phyloP scores from a whole-genome alignment of 768 basidiomycete species.

The Auriscalpium vulgare region DNA sequence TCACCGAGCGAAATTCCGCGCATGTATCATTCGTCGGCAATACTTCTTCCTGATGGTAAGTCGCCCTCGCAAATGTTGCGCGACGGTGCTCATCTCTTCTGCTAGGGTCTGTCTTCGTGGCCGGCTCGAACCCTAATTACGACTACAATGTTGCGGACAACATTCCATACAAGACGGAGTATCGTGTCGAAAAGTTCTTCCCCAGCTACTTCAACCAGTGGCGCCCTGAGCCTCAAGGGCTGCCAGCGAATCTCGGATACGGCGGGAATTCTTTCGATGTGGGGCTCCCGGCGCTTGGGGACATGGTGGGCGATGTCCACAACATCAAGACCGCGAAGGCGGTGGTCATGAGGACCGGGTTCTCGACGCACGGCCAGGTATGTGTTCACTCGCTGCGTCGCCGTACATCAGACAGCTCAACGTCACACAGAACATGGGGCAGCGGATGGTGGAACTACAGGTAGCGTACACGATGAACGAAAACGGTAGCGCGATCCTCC shows the following conservation, averaged over 20 bases:
- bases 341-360: constrained; percentile 57
- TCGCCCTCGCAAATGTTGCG: not conserved
- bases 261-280: constrained; percentile 74
- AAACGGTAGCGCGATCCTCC: constrained; percentile 46
- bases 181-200: constrained; percentile 75
- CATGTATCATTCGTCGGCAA: constrained; percentile 76
- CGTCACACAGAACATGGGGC: constrained; percentile 55
- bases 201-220: constrained; percentile 61
- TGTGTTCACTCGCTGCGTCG: constrained; percentile 9
- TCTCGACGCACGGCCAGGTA: constrained; percentile 74
- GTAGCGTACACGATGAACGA: constrained; percentile 48
- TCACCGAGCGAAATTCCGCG: constrained; percentile 54
- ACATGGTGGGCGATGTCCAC: constrained; percentile 42
- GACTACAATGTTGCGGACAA: constrained; percentile 40
- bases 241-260: constrained; percentile 52
- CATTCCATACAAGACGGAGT: constrained; percentile 58
- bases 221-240: constrained; percentile 51
- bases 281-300: constrained; percentile 37
- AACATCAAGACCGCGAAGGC: constrained; percentile 45
- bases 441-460: constrained; percentile 64
- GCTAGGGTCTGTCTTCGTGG: constrained; percentile 57
- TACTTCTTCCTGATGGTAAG: constrained; percentile 56
- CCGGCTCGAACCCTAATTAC: constrained; percentile 77
- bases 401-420: not conserved
- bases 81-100: not conserved